Percentiles rank a stretch among this genome's conserved stretches.
Conservation (phyloP, 345 rosid genomes). For the Gossypium raimondii region DNA sequence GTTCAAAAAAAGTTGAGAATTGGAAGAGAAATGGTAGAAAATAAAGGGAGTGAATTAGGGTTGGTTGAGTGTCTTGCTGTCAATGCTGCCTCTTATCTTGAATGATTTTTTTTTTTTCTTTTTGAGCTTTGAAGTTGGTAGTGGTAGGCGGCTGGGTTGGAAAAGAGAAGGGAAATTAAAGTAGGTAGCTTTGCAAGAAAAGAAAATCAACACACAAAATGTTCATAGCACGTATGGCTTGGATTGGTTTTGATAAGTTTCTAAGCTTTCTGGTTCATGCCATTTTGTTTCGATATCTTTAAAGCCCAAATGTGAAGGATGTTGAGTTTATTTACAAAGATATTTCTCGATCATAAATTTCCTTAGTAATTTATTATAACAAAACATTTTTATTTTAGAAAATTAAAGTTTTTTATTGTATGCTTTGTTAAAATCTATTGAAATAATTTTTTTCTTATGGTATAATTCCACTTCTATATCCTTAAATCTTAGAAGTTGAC, state of each 20-base stretch:
- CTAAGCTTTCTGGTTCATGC: not conserved
- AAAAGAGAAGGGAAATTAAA: not conserved
- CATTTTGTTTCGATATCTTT: not conserved
- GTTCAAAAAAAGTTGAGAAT: not conserved
- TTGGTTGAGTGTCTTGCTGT: slow-evolving; percentile 1
- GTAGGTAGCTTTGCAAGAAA: not conserved
- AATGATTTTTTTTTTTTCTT: not conserved
- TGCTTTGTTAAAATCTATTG: not conserved
- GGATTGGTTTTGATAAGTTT: not conserved
- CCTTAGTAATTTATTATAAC: not conserved
- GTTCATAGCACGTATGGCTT: not conserved
- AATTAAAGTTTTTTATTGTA: not conserved
- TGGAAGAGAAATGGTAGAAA: not conserved
- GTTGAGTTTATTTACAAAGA: not conserved
- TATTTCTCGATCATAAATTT: not conserved
- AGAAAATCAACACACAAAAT: not conserved
- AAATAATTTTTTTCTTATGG: not conserved
- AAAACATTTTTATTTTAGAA: not conserved
- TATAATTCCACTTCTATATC: not conserved
- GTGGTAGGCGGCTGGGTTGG: not conserved
- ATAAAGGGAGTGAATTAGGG: not conserved
- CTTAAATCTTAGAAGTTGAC: not conserved
- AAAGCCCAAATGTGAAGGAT: not conserved
- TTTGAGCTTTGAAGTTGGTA: not conserved
- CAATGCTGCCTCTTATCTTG: not conserved